Evolutionary conservation across 2,329 filamentous ascomycete genomes (phyloP).

Genomic region (Talaromyces sp.): DNA sequence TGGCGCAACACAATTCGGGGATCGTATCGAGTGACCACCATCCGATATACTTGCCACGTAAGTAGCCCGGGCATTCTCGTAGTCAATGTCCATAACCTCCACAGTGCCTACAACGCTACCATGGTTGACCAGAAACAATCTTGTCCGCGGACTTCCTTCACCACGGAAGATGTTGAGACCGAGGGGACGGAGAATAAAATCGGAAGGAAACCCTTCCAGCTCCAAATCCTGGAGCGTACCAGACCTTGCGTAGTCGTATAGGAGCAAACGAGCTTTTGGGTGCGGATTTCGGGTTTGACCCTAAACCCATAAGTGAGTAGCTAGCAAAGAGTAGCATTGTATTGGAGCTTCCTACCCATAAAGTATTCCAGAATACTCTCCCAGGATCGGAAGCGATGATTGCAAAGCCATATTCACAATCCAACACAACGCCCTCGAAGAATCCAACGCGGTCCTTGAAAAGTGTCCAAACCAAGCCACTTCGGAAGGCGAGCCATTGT

Average conservation of each 20-base stretch:
- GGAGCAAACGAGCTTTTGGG: constrained; percentile 9
- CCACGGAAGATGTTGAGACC: constrained; percentile 13
- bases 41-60: constrained; percentile 13
- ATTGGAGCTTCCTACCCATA: constrained; percentile 9
- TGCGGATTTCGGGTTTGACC: constrained; percentile 6
- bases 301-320: neutral
- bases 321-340: neutral
- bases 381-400: constrained; percentile 13
- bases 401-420: constrained; percentile 13
- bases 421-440: constrained; percentile 13
- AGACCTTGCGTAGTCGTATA: constrained; percentile 13
- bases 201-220: constrained; percentile 4
- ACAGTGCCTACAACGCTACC: constrained; percentile 8
- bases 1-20: constrained; percentile 12
- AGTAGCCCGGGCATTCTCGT: constrained; percentile 11
- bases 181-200: constrained; percentile 11
- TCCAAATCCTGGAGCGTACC: constrained; percentile 10
- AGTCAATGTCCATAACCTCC: constrained; percentile 15
- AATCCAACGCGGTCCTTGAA: constrained; percentile 13
- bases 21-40: constrained; percentile 11
- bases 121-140: constrained; percentile 15
- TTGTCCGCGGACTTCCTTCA: constrained; percentile 1
- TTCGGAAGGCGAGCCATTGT: constrained; percentile 14
- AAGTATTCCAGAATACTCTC: constrained; percentile 12
- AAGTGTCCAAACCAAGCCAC: constrained; percentile 11